phyloP scores from a whole-genome alignment of 768 basidiomycete genomes.

The Gloeostereum incarnatum region DNA sequence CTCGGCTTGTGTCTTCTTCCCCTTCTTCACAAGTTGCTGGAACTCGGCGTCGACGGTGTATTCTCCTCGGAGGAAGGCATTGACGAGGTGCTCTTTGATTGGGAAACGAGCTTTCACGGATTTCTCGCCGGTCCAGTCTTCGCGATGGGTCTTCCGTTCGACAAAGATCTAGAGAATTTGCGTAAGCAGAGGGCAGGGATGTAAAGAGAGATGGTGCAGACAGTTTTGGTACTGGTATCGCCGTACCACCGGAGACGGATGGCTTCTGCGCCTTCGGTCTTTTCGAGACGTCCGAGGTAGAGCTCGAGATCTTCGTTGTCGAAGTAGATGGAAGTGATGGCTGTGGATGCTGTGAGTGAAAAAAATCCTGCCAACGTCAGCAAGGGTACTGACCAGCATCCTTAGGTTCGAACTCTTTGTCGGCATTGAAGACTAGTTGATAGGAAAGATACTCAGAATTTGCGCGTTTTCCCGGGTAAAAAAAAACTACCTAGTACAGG shows the following conservation, averaged over 20 bases:
- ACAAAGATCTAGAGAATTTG: conserved; percentile 57
- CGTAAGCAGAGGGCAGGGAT: neutral
- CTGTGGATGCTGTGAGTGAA: conserved; percentile 23
- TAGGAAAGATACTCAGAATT: neutral
- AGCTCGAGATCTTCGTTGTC: conserved; percentile 94
- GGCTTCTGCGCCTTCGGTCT: conserved; percentile 98
- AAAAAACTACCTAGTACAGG: conserved; percentile 74
- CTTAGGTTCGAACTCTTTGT: conserved; percentile 84
- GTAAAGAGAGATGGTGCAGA: conserved; percentile 22
- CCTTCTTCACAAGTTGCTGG: conserved; percentile 74
- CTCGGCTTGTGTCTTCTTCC: conserved; percentile 89
- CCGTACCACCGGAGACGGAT: conserved; percentile 97
- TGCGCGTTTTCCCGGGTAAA: neutral
- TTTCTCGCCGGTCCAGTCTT: conserved; percentile 99
- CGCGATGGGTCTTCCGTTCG: conserved; percentile 87
- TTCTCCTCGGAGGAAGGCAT: conserved; percentile 82
- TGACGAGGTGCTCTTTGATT: conserved; percentile 89
- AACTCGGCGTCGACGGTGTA: conserved; percentile 93
- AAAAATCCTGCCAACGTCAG: neutral
- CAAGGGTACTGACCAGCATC: conserved; percentile 51
- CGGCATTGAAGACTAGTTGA: conserved; percentile 83
- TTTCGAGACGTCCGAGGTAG: conserved; percentile 94
- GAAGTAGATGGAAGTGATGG: conserved; percentile 96
- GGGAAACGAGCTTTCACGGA: conserved; percentile 96
- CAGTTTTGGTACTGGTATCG: conserved; percentile 72